Evolutionary conservation across 352 stramenopile species (phyloP).

Genomic region (Thalassiosira hispida): DNA sequence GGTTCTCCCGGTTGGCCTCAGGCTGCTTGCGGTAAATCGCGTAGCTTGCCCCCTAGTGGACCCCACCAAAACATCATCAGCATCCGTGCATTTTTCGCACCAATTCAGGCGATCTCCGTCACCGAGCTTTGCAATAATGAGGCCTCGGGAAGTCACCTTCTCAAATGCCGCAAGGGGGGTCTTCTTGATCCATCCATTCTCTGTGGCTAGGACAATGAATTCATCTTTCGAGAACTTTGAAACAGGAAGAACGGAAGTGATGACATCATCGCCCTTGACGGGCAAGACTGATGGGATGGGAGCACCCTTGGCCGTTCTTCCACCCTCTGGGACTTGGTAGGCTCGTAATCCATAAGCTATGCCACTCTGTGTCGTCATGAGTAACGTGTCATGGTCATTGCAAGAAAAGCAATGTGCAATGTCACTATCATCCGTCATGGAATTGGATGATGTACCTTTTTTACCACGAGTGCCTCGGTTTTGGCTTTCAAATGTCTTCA

Average conservation of each 20-base stretch:
- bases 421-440: constrained; percentile 72
- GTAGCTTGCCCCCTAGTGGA: constrained; percentile 76
- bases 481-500: constrained; percentile 87
- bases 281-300: constrained; percentile 84
- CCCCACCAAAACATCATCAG: constrained; percentile 84
- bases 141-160: constrained; percentile 80
- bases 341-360: constrained; percentile 86
- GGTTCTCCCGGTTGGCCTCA: constrained; percentile 74
- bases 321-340: constrained; percentile 85
- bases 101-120: constrained; percentile 85
- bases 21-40: constrained; percentile 69
- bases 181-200: constrained; percentile 88
- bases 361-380: constrained; percentile 87
- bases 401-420: constrained; percentile 86
- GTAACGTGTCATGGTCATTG: constrained; percentile 88
- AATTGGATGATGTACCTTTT: constrained; percentile 73
- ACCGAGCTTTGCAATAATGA: constrained; percentile 84
- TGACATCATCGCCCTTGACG: constrained; percentile 72
- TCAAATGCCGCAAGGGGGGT: constrained; percentile 86
- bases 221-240: constrained; percentile 80
- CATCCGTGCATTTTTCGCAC: constrained; percentile 80
- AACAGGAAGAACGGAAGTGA: constrained; percentile 86
- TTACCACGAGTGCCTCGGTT: constrained; percentile 85
- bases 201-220: constrained; percentile 86
- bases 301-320: constrained; percentile 84